Evolutionary conservation across 78 protist genomes (phyloP).

Genomic region (Creolimax fragrantissima): DNA sequence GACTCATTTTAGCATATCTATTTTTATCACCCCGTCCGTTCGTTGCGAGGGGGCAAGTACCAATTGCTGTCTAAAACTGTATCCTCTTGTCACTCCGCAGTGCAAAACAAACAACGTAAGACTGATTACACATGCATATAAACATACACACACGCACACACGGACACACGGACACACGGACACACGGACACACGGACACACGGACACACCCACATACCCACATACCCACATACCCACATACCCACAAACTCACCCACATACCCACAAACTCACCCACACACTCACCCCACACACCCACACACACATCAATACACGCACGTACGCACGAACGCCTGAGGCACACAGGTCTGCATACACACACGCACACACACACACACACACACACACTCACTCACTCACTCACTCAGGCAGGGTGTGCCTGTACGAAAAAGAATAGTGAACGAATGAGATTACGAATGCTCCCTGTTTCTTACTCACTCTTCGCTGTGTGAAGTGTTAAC

Average conservation of each 20-base stretch:
- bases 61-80: neutral
- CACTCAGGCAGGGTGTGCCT: neutral
- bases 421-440: no score
- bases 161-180: neutral
- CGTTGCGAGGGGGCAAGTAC: neutral
- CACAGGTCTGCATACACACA: neutral
- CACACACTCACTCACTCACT: neutral
- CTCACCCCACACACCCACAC: neutral
- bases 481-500: no score
- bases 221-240: neutral
- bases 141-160: neutral
- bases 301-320: neutral
- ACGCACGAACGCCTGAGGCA: neutral
- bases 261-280: neutral
- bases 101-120: neutral
- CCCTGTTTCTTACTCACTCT: no score
- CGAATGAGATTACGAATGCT: no score
- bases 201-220: neutral
- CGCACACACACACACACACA: slow-evolving; percentile 6
- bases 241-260: neutral
- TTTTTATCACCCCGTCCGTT: no score
- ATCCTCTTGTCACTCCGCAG: neutral
- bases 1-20: neutral
- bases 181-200: neutral
- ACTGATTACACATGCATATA: neutral